A percentile compares a stretch with the other conserved stretches of the same genome.
phyloP scores from a whole-genome alignment of 371 early-diverging fungal species.

The Chytridium lagenaria region DNA sequence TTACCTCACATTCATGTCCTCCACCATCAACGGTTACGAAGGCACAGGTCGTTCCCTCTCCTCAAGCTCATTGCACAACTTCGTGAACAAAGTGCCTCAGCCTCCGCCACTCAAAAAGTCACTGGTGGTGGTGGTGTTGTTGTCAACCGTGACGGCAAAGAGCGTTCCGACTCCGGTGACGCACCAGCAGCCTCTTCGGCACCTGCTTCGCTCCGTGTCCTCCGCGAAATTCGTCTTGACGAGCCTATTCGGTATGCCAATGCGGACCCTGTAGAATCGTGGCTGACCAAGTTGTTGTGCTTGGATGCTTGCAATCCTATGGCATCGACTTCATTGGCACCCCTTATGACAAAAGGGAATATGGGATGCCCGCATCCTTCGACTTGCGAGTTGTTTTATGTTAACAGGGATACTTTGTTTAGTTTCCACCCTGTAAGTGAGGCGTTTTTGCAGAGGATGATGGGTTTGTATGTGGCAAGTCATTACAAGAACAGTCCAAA shows the following conservation, averaged over 20 bases:
- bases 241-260: conserved; percentile 96
- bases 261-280: conserved; percentile 95
- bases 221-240: conserved; percentile 90
- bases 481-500: conserved; percentile 99
- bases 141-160: conserved; percentile 64
- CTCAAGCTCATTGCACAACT: conserved; percentile 94
- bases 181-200: conserved; percentile 45
- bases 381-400: conserved; percentile 93
- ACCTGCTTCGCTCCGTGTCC: conserved; percentile 67
- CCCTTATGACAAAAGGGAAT: too few species aligned
- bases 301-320: conserved; percentile 76
- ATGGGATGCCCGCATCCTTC: conserved; percentile 91
- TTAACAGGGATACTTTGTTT: conserved; percentile 93
- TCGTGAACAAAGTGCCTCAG: conserved; percentile 76
- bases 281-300: conserved; percentile 96
- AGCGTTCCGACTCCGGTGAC: conserved; percentile 36
- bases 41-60: conserved; percentile 99
- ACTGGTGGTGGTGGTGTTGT: conserved; percentile 49
- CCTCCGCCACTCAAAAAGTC: neutral
- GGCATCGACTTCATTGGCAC: conserved; percentile 17
- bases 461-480: conserved; percentile 95
- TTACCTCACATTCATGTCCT: conserved; percentile 97
- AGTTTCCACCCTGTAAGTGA: conserved; percentile 95
- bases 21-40: conserved; percentile 99
- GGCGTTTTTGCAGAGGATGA: conserved; percentile 95